Percentiles rank a stretch among this genome's conserved stretches.
Evolutionary conservation across 192 early-diverging fungal genomes (phyloP).

Genomic region (Coemansia sp.): DNA sequence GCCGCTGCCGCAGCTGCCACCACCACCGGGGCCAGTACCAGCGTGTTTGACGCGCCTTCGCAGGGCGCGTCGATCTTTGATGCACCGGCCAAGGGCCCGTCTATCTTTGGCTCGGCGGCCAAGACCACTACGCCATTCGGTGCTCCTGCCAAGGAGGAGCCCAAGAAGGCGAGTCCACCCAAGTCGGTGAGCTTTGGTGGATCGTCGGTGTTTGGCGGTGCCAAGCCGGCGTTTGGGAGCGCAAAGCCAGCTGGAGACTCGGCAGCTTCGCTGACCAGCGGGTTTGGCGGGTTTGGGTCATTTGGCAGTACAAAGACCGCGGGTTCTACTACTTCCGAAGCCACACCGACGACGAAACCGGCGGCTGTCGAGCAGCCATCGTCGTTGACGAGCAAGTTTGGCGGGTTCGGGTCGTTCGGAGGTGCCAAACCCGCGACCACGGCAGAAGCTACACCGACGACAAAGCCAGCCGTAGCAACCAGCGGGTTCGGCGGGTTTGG

Average conservation of each 20-base stretch:
- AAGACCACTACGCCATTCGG: slow-evolving; percentile 5
- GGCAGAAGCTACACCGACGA: too few species aligned
- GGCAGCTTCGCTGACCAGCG: not conserved
- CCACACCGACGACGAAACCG: too few species aligned
- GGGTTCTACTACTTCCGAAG: too few species aligned
- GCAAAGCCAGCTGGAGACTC: too few species aligned
- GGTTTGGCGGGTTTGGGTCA: not conserved
- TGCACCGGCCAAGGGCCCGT: slow-evolving; percentile 6
- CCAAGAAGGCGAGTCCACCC: too few species aligned
- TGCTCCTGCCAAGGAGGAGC: not conserved
- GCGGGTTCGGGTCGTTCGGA: not conserved
- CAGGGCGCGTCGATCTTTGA: slow-evolving; percentile 26
- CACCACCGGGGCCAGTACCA: slow-evolving; percentile 3
- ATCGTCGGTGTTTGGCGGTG: not conserved
- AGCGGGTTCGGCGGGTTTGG: not conserved
- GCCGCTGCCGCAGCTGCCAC: not conserved
- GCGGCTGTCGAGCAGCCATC: too few species aligned
- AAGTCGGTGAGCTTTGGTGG: not conserved
- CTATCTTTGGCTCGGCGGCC: slow-evolving; percentile 5
- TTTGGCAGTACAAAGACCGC: too few species aligned
- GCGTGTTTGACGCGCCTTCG: slow-evolving; percentile 29
- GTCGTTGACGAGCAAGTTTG: not conserved
- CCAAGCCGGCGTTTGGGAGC: not conserved
- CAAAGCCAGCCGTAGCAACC: too few species aligned
- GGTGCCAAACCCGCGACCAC: too few species aligned